These are phyloP conservation scores for Paxillus rubicundulus DNA, from an alignment of 768 basidiomycete species.

Conservation along the genomic window DNA sequence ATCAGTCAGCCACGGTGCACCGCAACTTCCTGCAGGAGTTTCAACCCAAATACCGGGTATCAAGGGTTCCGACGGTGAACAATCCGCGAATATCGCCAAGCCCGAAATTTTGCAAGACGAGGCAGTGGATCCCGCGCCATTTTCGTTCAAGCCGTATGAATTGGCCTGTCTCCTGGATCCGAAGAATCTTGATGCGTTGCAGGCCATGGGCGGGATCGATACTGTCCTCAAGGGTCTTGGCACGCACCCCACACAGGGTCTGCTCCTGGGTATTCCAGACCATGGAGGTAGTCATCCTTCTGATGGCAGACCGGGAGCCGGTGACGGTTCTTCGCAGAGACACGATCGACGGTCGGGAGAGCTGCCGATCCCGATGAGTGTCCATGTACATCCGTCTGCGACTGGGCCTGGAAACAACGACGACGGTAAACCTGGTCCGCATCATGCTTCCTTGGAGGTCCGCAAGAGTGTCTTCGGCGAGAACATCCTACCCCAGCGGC, in stretches of 20 bases:
- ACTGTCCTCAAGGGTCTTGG: conserved; percentile 74
- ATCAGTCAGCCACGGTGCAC: background rate
- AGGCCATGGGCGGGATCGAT: conserved; percentile 65
- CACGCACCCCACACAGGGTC: conserved; percentile 53
- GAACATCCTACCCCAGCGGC: conserved; percentile 71
- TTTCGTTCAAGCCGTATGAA: conserved; percentile 65
- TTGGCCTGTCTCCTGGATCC: conserved; percentile 90
- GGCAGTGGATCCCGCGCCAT: conserved; percentile 62
- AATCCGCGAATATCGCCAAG: conserved; percentile 14
- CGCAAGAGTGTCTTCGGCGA: conserved; percentile 69
- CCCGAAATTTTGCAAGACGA: conserved; percentile 38
- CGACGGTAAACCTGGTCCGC: conserved; percentile 7
- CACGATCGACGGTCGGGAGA: conserved; percentile 23
- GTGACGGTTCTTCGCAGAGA: conserved; percentile 31
- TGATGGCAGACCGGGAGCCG: conserved; percentile 25
- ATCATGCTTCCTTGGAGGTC: conserved; percentile 51
- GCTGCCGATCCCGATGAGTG: conserved; percentile 5
- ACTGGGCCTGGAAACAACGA: conserved; percentile 1
- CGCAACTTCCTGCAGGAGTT: conserved; percentile 12
- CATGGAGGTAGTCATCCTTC: conserved; percentile 1
- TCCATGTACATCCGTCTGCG: conserved; percentile 17
- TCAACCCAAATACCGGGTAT: conserved; percentile 24
- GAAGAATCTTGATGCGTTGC: conserved; percentile 69
- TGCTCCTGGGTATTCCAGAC: conserved; percentile 14
- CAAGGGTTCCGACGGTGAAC: conserved; percentile 21